Evolutionary conservation across 345 rosid genomes (phyloP).

Genomic region (Moricandia arvensis): DNA sequence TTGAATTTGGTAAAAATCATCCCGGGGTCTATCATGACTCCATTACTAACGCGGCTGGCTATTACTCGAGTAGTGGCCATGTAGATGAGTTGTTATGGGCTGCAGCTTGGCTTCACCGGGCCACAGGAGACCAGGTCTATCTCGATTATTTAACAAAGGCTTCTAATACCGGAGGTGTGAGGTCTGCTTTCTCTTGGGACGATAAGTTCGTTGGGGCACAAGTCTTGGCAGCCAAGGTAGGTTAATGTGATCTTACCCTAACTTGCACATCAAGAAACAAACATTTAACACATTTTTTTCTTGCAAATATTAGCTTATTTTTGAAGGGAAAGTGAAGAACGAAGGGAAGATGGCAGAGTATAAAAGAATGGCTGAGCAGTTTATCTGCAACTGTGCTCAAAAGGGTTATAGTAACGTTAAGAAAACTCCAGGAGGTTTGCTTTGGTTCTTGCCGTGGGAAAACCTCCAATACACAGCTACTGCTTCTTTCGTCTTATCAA

Average conservation of each 20-base stretch:
- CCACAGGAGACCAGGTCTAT: constrained; percentile 68
- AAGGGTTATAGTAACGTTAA: constrained; percentile 54
- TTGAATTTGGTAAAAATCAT: constrained; percentile 40
- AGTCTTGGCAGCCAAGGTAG: constrained; percentile 84
- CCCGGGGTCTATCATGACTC: constrained; percentile 39
- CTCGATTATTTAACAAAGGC: constrained; percentile 64
- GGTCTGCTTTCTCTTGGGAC: constrained; percentile 83
- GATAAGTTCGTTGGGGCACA: constrained; percentile 88
- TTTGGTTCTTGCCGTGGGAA: constrained; percentile 49
- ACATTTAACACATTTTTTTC: background rate
- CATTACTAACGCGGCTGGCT: constrained; percentile 37
- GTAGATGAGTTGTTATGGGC: constrained; percentile 94
- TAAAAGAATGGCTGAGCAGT: constrained; percentile 86
- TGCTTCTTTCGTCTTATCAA: constrained; percentile 43
- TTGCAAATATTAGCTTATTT: constrained; percentile 57
- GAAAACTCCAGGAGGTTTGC: constrained; percentile 59
- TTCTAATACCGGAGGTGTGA: constrained; percentile 59
- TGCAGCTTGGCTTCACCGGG: constrained; percentile 89
- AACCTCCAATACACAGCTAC: constrained; percentile 58
- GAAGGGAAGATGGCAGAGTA: constrained; percentile 51
- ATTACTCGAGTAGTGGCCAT: constrained; percentile 49
- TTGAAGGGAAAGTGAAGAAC: constrained; percentile 43
- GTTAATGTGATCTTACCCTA: background rate
- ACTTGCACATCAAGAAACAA: background rate
- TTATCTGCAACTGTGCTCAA: constrained; percentile 81